Conservation (phyloP, 1,284 basidiomycete genomes). For the Stygiomarasmius scandens region DNA sequence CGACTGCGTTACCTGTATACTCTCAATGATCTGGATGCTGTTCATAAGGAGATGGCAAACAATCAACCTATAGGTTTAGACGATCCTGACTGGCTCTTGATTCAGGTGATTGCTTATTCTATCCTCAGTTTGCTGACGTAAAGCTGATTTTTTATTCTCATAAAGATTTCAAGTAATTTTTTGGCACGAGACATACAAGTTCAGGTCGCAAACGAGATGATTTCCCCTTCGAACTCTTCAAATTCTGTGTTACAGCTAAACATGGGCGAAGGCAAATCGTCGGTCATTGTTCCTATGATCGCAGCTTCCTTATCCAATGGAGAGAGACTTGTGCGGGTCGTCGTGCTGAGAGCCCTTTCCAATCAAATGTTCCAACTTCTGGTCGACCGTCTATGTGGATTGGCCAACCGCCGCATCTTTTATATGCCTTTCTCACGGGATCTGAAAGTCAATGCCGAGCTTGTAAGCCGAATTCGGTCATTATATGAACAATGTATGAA, state of each 20-base stretch:
- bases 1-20: slow-evolving; percentile 27
- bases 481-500: slow-evolving; percentile 42
- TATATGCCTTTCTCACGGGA: slow-evolving; percentile 52
- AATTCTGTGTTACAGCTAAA: slow-evolving; percentile 54
- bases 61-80: no score
- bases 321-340: slow-evolving; percentile 44
- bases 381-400: slow-evolving; percentile 42
- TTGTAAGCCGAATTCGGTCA: slow-evolving; percentile 26
- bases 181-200: slow-evolving; percentile 43
- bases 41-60: no score
- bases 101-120: slow-evolving; percentile 21
- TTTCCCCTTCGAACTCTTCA: slow-evolving; percentile 34
- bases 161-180: slow-evolving; percentile 47
- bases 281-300: slow-evolving; percentile 52
- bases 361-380: slow-evolving; percentile 53
- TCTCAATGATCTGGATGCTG: no score
- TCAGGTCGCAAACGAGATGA: slow-evolving; percentile 49
- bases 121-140: background rate
- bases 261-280: slow-evolving; percentile 63
- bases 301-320: slow-evolving; percentile 43
- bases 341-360: slow-evolving; percentile 46
- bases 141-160: no score
- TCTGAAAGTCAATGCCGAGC: slow-evolving; percentile 23
- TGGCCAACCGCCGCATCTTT: slow-evolving; percentile 49
- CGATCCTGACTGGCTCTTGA: slow-evolving; percentile 40